These are phyloP conservation scores for Aquilaria malaccensis DNA, from an alignment of 345 rosid species.

Conservation along the genomic window DNA sequence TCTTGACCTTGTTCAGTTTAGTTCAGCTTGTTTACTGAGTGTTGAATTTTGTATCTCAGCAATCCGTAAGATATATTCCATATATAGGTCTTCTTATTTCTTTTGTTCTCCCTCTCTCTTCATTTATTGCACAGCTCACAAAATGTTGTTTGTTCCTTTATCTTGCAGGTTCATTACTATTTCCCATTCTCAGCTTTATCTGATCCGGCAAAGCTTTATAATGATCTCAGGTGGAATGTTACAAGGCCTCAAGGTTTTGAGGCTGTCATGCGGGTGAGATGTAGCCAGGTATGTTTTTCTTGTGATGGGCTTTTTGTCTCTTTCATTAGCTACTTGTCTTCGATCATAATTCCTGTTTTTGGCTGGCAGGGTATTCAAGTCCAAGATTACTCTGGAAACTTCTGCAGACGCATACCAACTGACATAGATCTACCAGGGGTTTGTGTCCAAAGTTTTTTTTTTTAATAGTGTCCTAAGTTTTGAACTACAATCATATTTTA, in stretches of 20 bases:
- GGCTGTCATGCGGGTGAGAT: conserved; percentile 97
- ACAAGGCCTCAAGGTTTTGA: conserved; percentile 98
- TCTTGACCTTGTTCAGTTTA: too few relatives aligned
- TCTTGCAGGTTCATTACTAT: conserved; percentile 78
- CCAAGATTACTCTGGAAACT: conserved; percentile 88
- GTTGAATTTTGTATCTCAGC: too few relatives aligned
- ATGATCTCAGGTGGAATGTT: conserved; percentile 97
- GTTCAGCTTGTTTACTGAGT: too few relatives aligned
- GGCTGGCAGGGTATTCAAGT: conserved; percentile 88
- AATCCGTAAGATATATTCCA: background rate
- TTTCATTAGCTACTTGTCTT: conserved; percentile 1
- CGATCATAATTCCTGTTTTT: conserved; percentile 1
- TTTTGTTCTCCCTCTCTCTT: conserved; percentile 1
- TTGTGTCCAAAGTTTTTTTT: conserved; percentile 23
- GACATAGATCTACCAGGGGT: conserved; percentile 96
- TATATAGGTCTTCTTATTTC: background rate
- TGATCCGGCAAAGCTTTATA: conserved; percentile 92
- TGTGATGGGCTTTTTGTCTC: background rate
- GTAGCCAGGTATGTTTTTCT: conserved; percentile 65
- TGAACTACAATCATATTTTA: too few relatives aligned
- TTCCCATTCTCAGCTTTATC: conserved; percentile 86
- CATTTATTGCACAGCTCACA: background rate
- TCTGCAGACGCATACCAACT: conserved; percentile 94
- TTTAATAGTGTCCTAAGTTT: background rate
- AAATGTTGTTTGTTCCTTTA: conserved; percentile 10